Evolutionary conservation across 2,329 filamentous ascomycete species (phyloP).

Genomic region (Elsinoe arachidis): DNA sequence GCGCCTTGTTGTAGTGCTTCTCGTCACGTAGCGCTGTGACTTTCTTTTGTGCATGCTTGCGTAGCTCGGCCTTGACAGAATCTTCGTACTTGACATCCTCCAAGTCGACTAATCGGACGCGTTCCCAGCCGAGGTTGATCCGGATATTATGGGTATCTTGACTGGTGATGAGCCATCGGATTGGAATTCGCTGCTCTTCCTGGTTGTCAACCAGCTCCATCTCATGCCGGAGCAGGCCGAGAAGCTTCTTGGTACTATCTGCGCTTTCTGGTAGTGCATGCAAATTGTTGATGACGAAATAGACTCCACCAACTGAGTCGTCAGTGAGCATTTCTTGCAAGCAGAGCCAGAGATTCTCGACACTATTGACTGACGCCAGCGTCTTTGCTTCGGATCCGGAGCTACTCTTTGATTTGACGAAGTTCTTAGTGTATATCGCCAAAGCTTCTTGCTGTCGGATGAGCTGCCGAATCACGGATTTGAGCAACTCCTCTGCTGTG

Average conservation of each 20-base stretch:
- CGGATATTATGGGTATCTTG: neutral
- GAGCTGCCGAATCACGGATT: neutral
- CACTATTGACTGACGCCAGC: neutral
- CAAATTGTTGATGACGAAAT: neutral
- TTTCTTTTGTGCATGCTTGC: neutral
- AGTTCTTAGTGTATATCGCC: neutral
- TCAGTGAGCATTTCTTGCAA: neutral
- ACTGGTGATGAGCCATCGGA: neutral
- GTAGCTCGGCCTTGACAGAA: neutral
- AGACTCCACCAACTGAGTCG: neutral
- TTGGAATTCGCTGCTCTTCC: neutral
- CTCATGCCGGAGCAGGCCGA: neutral
- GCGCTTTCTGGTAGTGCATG: neutral
- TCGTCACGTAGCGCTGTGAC: neutral
- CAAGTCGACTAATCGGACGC: neutral
- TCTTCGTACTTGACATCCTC: neutral
- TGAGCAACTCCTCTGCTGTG: neutral
- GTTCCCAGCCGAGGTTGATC: neutral
- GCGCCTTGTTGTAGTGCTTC: neutral
- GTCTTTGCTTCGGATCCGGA: neutral
- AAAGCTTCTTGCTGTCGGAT: neutral
- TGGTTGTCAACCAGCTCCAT: neutral
- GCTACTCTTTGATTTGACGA: neutral
- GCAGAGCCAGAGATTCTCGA: neutral
- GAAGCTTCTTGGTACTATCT: neutral